Percentiles rank a stretch among this genome's conserved stretches.
These are phyloP conservation scores for Raffaelea albimanens DNA, from an alignment of 2,329 filamentous ascomycete genomes.

Conservation along the genomic window DNA sequence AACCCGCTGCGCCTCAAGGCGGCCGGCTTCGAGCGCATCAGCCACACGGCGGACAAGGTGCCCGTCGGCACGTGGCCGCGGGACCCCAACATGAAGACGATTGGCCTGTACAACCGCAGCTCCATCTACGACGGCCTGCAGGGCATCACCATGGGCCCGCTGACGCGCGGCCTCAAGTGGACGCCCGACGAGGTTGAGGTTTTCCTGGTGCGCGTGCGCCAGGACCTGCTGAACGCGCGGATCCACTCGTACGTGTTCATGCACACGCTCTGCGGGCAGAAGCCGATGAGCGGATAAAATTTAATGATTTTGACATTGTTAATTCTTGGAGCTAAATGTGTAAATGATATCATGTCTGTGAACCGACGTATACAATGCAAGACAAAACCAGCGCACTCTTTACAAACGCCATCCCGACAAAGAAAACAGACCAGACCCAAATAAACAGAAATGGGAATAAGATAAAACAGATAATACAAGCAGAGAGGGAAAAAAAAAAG, in stretches of 20 bases:
- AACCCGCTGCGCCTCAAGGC: slow-evolving; percentile 20
- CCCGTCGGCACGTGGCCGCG: slow-evolving; percentile 24
- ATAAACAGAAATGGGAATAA: too few species aligned
- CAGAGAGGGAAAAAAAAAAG: too few species aligned
- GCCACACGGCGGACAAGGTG: slow-evolving; percentile 19
- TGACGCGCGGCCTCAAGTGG: slow-evolving; percentile 18
- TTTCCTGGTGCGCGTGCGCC: slow-evolving; percentile 13
- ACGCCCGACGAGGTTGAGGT: slow-evolving; percentile 16
- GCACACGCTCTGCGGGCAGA: slow-evolving; percentile 9
- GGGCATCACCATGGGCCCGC: slow-evolving; percentile 16
- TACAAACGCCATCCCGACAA: too few species aligned
- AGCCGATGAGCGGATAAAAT: too few species aligned
- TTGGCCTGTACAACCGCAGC: slow-evolving; percentile 18
- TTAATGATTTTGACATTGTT: too few species aligned
- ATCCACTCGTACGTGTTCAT: slow-evolving; percentile 11
- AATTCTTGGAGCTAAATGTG: too few species aligned
- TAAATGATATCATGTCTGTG: too few species aligned
- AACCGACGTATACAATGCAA: too few species aligned
- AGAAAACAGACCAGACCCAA: too few species aligned
- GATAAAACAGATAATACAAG: too few species aligned
- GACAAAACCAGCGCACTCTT: too few species aligned
- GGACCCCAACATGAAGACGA: slow-evolving; percentile 14
- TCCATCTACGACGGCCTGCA: slow-evolving; percentile 17
- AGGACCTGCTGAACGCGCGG: slow-evolving; percentile 11
- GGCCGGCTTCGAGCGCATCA: slow-evolving; percentile 24